Evolutionary conservation across 225 moss, liverwort and hornwort genomes (phyloP).

Genomic region (Neckera pumila): DNA sequence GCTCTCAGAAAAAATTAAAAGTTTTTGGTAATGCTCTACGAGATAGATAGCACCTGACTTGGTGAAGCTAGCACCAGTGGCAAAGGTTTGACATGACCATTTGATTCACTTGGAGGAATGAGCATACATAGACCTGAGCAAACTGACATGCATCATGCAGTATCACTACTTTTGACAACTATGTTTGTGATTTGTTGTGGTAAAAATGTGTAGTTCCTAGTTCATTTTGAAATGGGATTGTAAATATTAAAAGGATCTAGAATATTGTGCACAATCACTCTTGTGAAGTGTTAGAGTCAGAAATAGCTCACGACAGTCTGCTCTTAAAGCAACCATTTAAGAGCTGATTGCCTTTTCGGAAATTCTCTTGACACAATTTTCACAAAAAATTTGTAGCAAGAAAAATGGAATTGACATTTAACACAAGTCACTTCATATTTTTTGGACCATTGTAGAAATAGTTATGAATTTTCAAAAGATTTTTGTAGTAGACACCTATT

Average conservation of each 20-base stretch:
- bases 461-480: too few species aligned
- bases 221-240: constrained; percentile 3
- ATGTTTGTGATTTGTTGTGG: background rate
- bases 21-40: constrained; percentile 13
- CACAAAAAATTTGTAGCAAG: too few species aligned
- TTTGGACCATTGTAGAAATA: too few species aligned
- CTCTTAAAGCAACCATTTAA: too few species aligned
- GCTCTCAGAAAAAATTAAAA: constrained; percentile 12
- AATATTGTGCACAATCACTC: too few species aligned
- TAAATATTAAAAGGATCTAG: constrained; percentile 15
- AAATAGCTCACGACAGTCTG: too few species aligned
- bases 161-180: background rate
- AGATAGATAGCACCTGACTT: background rate
- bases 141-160: background rate
- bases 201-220: background rate
- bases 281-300: too few species aligned
- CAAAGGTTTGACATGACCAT: background rate
- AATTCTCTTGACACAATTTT: too few species aligned
- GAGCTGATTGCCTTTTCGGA: too few species aligned
- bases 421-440: too few species aligned
- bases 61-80: background rate
- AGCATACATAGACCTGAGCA: background rate
- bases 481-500: too few species aligned
- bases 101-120: background rate
- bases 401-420: too few species aligned